phyloP scores from a whole-genome alignment of 805 yeast species.

The Saturnispora kantuleensis region DNA sequence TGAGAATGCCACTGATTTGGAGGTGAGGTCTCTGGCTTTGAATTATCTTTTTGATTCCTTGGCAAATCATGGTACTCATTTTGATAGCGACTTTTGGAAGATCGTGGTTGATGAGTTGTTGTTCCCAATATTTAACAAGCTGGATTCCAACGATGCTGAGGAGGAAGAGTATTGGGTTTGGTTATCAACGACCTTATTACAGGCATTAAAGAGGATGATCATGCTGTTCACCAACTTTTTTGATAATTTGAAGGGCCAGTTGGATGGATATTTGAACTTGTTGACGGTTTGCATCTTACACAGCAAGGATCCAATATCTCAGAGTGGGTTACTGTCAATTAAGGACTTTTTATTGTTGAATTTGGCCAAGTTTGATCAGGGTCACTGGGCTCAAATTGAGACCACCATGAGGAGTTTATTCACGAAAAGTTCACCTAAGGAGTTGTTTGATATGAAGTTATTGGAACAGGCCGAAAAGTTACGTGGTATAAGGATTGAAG shows the following conservation, averaged over 20 bases:
- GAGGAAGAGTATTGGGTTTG: slow-evolving; percentile 83
- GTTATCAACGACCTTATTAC: slow-evolving; percentile 93
- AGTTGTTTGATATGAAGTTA: slow-evolving; percentile 53
- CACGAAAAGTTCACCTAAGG: slow-evolving; percentile 75
- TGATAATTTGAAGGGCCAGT: slow-evolving; percentile 58
- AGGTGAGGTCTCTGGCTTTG: slow-evolving; percentile 84
- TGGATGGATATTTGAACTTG: slow-evolving; percentile 70
- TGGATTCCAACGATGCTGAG: slow-evolving; percentile 61
- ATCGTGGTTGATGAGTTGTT: slow-evolving; percentile 63
- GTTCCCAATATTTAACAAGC: slow-evolving; percentile 82
- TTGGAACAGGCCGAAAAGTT: slow-evolving; percentile 19
- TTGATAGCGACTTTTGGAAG: slow-evolving; percentile 74
- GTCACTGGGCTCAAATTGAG: slow-evolving; percentile 70
- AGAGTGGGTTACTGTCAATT: slow-evolving; percentile 87
- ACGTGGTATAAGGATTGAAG: slow-evolving; percentile 12
- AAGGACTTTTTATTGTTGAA: slow-evolving; percentile 74
- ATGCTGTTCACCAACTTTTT: slow-evolving; percentile 77
- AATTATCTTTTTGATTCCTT: slow-evolving; percentile 73
- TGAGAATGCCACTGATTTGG: slow-evolving; percentile 89
- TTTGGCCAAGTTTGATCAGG: slow-evolving; percentile 45
- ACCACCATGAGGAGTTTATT: slow-evolving; percentile 60
- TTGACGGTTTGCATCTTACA: slow-evolving; percentile 87
- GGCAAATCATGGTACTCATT: slow-evolving; percentile 68
- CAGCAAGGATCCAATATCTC: slow-evolving; percentile 91
- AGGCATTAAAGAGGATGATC: slow-evolving; percentile 84